phyloP scores from a whole-genome alignment of 1,284 basidiomycete species.

The Marasmius fiardii region DNA sequence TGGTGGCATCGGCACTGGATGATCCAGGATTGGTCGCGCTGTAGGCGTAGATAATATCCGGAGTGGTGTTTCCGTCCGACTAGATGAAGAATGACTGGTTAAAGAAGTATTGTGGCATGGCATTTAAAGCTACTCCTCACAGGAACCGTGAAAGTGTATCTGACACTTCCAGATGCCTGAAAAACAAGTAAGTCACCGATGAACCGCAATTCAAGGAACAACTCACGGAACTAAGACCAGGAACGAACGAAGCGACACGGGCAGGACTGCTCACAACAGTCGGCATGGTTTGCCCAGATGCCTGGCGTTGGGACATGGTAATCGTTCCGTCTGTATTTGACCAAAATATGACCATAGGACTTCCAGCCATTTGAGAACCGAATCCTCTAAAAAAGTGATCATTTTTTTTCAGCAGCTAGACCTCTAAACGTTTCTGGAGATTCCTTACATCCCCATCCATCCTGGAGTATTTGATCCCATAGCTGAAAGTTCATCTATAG shows the following conservation, averaged over 20 bases:
- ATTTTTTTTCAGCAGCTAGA: neutral
- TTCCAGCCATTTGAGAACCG: conserved; percentile 46
- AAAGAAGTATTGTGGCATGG: neutral
- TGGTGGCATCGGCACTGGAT: conserved; percentile 29
- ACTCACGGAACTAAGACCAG: conserved; percentile 37
- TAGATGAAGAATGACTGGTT: conserved; percentile 15
- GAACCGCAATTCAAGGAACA: neutral
- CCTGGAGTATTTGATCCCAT: conserved; percentile 35
- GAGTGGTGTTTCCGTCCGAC: conserved; percentile 35
- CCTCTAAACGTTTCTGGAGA: conserved; percentile 6
- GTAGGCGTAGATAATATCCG: conserved; percentile 49
- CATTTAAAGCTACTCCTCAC: conserved; percentile 25
- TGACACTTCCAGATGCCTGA: conserved; percentile 33
- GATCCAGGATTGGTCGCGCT: conserved; percentile 37
- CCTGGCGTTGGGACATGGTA: conserved; percentile 57
- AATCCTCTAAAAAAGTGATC: conserved; percentile 42
- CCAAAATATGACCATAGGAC: conserved; percentile 68
- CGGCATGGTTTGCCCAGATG: conserved; percentile 44
- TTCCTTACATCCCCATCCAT: conserved; percentile 56
- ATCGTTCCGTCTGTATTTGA: conserved; percentile 49
- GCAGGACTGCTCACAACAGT: conserved; percentile 46
- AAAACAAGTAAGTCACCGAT: neutral
- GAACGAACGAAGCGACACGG: conserved; percentile 37
- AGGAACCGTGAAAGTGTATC: conserved; percentile 47
- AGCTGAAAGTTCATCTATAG: conserved; percentile 38